These are phyloP conservation scores for Mycena capillaripes DNA, from an alignment of 768 basidiomycete species.

Conservation along the genomic window DNA sequence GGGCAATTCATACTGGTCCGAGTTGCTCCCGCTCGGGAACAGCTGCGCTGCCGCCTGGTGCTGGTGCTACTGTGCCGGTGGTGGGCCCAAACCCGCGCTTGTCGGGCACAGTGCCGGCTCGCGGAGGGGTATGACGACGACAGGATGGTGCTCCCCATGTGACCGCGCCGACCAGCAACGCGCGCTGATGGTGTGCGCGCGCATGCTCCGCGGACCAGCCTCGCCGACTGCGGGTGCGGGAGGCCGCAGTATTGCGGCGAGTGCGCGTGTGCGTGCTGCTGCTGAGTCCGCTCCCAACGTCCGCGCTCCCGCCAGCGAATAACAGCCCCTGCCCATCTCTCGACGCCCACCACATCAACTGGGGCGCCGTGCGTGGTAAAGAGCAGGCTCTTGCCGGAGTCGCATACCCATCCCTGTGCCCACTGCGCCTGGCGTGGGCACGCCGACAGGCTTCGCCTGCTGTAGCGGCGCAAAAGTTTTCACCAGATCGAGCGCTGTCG, in stretches of 20 bases:
- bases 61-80: conserved; percentile 7
- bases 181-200: conserved; percentile 22
- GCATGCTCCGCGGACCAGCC: not conserved
- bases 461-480: conserved; percentile 24
- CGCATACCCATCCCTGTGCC: too few relatives aligned
- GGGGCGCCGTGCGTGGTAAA: conserved; percentile 24
- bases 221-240: not conserved
- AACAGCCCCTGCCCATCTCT: conserved; percentile 32
- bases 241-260: not conserved
- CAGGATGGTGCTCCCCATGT: conserved; percentile 25
- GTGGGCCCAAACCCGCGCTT: not conserved
- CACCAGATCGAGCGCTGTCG: conserved; percentile 36
- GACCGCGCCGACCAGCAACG: conserved; percentile 9
- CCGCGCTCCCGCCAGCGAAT: conserved; percentile 4
- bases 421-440: too few relatives aligned
- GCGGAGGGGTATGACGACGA: conserved; percentile 28
- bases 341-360: conserved; percentile 37
- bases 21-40: conserved; percentile 25
- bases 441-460: too few relatives aligned
- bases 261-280: conserved; percentile 34
- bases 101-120: conserved; percentile 21
- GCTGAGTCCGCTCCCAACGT: conserved; percentile 28
- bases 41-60: conserved; percentile 28
- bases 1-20: conserved; percentile 23
- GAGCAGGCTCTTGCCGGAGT: conserved; percentile 4